Percentiles rank a stretch among this genome's conserved stretches.
phyloP scores from a whole-genome alignment of 805 yeast genomes.

The Huiozyma naganishii region DNA sequence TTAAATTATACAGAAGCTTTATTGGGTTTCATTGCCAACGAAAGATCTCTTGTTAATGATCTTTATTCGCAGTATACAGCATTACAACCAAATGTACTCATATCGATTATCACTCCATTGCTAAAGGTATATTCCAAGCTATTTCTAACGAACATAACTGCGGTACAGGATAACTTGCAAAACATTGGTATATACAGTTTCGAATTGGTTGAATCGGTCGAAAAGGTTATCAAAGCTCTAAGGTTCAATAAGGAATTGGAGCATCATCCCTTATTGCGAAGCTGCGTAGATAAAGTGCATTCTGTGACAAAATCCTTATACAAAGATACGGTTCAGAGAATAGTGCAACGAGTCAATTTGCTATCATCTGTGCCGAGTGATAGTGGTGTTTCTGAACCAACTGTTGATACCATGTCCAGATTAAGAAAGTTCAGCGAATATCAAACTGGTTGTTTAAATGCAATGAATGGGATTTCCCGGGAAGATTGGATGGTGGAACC shows the following conservation, averaged over 20 bases:
- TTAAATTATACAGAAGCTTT: constrained; percentile 43
- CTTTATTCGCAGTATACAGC: constrained; percentile 29
- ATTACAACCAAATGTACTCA: constrained; percentile 22
- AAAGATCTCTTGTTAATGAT: constrained; percentile 36
- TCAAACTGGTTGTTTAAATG: constrained; percentile 36
- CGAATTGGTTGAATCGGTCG: constrained; percentile 45
- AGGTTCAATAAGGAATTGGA: constrained; percentile 19
- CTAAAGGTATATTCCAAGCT: constrained; percentile 32
- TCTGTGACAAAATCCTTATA: constrained; percentile 35
- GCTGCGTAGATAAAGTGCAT: constrained; percentile 18
- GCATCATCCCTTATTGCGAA: constrained; percentile 13
- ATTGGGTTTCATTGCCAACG: constrained; percentile 38
- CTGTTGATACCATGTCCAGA: constrained; percentile 61
- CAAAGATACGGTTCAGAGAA: constrained; percentile 43
- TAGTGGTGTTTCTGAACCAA: constrained; percentile 57
- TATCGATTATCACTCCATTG: constrained; percentile 26
- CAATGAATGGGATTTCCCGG: constrained; percentile 41
- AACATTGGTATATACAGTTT: constrained; percentile 44
- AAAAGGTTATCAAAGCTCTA: constrained; percentile 27
- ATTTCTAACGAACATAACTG: constrained; percentile 29
- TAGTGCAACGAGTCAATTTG: constrained; percentile 40
- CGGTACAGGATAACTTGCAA: constrained; percentile 33
- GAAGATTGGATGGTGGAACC: constrained; percentile 57
- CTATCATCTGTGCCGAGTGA: constrained; percentile 49
- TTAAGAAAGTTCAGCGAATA: constrained; percentile 57